Evolutionary conservation across 2,329 filamentous ascomycete genomes (phyloP).

Genomic region (Claviceps sp.): DNA sequence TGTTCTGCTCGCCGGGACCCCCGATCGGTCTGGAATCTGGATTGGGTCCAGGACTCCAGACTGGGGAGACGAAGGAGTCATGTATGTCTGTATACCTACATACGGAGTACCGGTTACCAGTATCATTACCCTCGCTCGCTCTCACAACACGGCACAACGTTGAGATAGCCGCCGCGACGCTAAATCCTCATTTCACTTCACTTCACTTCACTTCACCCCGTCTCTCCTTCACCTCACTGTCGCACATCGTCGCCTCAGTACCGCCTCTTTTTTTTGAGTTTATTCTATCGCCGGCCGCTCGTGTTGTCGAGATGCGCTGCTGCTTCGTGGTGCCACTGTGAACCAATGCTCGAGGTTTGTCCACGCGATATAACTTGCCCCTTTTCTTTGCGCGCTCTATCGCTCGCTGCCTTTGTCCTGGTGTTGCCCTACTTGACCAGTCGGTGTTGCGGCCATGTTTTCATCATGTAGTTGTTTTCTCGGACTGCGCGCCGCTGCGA

Average conservation of each 20-base stretch:
- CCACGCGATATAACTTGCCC: background rate
- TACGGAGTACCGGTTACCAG: background rate
- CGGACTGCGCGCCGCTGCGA: background rate
- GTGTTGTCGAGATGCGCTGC: slow-evolving; percentile 4
- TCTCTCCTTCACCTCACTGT: background rate
- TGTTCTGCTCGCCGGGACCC: background rate
- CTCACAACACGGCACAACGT: too few relatives aligned
- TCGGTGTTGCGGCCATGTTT: too few relatives aligned
- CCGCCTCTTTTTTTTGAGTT: background rate
- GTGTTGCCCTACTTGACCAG: background rate
- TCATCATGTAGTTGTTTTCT: background rate
- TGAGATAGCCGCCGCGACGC: too few relatives aligned
- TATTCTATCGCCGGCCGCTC: background rate
- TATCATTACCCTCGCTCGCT: too few relatives aligned
- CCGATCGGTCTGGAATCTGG: slow-evolving; percentile 1
- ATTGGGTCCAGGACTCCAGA: background rate
- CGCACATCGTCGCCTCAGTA: background rate
- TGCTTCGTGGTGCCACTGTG: background rate
- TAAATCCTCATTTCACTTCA: too few relatives aligned
- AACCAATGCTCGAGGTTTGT: slow-evolving; percentile 3
- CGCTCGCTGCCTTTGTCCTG: background rate
- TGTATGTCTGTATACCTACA: too few relatives aligned
- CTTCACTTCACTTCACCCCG: too few relatives aligned
- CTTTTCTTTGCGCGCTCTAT: background rate
- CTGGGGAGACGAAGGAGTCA: background rate